A percentile compares a stretch with the other conserved stretches of the same genome.
Evolutionary conservation across 1,284 basidiomycete species (phyloP).

Genomic region (Ustanciosporium gigantosporum): DNA sequence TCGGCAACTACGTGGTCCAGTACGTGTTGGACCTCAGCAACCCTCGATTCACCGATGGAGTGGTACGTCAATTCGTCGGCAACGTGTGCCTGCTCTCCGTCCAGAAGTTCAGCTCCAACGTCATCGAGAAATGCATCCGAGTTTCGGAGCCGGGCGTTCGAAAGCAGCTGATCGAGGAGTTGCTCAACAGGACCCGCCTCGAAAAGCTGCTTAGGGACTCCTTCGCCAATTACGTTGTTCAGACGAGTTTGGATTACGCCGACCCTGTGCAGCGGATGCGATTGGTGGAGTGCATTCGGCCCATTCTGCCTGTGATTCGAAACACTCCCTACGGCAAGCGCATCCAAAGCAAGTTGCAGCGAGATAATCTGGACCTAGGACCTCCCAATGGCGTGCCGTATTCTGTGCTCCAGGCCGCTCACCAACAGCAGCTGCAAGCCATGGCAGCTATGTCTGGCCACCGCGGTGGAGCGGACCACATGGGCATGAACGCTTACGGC

Average conservation of each 20-base stretch:
- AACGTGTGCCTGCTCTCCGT: conserved; percentile 97
- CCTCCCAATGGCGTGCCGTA: conserved; percentile 43
- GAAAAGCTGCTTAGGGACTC: conserved; percentile 88
- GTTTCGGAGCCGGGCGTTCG: conserved; percentile 93
- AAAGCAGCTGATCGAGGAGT: conserved; percentile 92
- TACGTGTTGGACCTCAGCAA: conserved; percentile 98
- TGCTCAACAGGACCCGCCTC: conserved; percentile 88
- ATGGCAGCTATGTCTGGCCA: background rate
- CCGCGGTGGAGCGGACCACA: conserved; percentile 2
- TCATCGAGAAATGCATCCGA: conserved; percentile 95
- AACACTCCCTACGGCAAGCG: conserved; percentile 61
- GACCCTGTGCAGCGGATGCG: conserved; percentile 57
- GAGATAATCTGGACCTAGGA: conserved; percentile 52
- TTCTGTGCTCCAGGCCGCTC: conserved; percentile 44
- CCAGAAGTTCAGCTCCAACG: conserved; percentile 96
- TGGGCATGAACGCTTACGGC: conserved; percentile 6
- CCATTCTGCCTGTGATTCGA: conserved; percentile 59
- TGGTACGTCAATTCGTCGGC: conserved; percentile 95
- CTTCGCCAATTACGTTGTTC: conserved; percentile 61
- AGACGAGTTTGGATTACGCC: conserved; percentile 60
- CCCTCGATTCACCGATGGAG: conserved; percentile 92
- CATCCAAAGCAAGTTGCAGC: conserved; percentile 60
- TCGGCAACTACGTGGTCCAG: conserved; percentile 94
- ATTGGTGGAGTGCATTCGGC: conserved; percentile 59
- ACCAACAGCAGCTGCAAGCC: conserved; percentile 1